Evolutionary conservation across 164 flowering plant species (phyloP), one percentile per base, ranked within the genome.

Genomic region (Vitis rupestris): DNA sequence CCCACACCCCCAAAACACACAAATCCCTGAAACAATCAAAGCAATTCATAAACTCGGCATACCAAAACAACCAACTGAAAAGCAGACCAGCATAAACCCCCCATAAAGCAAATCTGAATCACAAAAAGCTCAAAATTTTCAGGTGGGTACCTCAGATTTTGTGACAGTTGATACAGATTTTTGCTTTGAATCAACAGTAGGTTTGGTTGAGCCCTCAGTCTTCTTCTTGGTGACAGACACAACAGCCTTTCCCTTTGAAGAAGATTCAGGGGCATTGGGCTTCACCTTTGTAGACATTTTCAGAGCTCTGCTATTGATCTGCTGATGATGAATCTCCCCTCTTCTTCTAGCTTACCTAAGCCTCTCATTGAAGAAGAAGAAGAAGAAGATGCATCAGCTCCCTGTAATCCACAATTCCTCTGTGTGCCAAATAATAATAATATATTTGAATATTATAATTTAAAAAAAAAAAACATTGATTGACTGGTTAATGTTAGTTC

Each of bases 71-170:
- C 31, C 65, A 59, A 31, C 53, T 16, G 8, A 14, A 61, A 53
- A 59, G 10, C 19, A 12, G 15, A 59, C n/a, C n/a, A 56, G 12
- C 47, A 50, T 50, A 13, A 50, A 50, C 5, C 16, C 27, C 17
- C 16, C 3, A 44, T n/a, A 11, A 8, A 23, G 4, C 48, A 65
- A 30, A 48, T 48, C 30, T 59, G 61, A 65, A 52, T 16, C 54
- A 16, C 29, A 51, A 60, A 50, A 30, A 30, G 57, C 3, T 31
- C 9, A 16, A n/a, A 60, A 50, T 1, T 27, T 15, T 49, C 3
- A 63, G 19, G 63, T 57, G 56, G 70, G 64, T 75, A 87, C 91
- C 91, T 84, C 88, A 44, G 89, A 66, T 85, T 87, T 87, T 1
- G 64, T 56, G 66, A 66, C 61, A 58, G 67, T 58, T 2, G 85